Evolutionary conservation across 345 rosid genomes (phyloP).

Genomic region (Streptanthus diversifolius): DNA sequence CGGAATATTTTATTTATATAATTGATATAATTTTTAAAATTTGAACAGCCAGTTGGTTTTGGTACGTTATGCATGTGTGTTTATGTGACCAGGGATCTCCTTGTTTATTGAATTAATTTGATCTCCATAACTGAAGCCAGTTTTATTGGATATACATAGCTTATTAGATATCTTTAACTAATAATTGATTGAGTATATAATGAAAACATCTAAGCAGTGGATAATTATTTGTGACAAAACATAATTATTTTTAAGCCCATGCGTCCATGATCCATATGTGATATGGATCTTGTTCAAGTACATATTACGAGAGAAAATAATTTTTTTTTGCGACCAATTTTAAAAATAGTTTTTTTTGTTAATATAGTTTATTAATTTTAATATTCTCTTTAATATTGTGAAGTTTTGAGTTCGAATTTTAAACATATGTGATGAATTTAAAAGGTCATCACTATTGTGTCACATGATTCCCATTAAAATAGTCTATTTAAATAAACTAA

Average conservation of each 20-base stretch:
- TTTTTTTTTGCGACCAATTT: too few species aligned
- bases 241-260: neutral
- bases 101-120: neutral
- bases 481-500: too few species aligned
- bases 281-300: neutral
- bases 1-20: conserved; percentile 15
- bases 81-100: conserved; percentile 24
- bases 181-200: neutral
- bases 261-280: neutral
- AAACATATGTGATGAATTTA: too few species aligned
- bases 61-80: conserved; percentile 29
- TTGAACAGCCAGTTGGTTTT: conserved; percentile 31
- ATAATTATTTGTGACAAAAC: neutral
- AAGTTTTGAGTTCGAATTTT: too few species aligned
- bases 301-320: neutral
- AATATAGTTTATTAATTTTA: too few species aligned
- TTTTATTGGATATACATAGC: neutral
- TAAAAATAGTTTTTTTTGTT: too few species aligned
- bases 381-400: too few species aligned
- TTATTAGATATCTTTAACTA: neutral
- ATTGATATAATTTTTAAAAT: conserved; percentile 27
- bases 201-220: neutral
- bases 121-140: conserved; percentile 10
- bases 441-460: too few species aligned
- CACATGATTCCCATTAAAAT: too few species aligned